Evolutionary conservation across 2,329 filamentous ascomycete genomes (phyloP).

Genomic region (Fusarium redolens): DNA sequence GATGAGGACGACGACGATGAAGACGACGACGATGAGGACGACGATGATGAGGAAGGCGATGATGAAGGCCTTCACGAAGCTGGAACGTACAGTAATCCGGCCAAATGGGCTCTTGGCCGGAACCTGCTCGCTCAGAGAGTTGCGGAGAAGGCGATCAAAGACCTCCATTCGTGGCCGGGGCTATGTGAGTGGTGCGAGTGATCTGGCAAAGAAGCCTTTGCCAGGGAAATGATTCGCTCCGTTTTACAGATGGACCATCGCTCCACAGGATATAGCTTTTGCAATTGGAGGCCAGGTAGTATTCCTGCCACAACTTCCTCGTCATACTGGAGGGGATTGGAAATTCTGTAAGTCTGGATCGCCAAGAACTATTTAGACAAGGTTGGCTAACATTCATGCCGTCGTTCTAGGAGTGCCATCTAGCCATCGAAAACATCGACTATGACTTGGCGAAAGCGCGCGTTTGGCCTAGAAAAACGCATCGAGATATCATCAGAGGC

Average conservation of each 20-base stretch:
- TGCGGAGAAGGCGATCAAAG: neutral
- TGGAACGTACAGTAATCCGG: neutral
- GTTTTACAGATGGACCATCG: too few relatives aligned
- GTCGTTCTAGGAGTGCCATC: too few relatives aligned
- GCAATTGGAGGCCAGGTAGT: neutral
- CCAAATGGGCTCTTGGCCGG: neutral
- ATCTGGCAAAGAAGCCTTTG: neutral
- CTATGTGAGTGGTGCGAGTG: neutral
- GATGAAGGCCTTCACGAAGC: too few relatives aligned
- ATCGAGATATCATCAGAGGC: too few relatives aligned
- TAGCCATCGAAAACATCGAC: too few relatives aligned
- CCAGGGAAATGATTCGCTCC: neutral
- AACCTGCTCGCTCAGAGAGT: neutral
- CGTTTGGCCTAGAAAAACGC: too few relatives aligned
- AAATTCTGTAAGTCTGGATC: neutral
- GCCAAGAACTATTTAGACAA: neutral
- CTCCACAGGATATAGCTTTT: neutral
- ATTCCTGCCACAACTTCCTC: neutral
- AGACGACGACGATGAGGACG: neutral
- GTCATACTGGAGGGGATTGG: neutral
- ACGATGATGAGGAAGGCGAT: too few relatives aligned
- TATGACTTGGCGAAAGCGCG: too few relatives aligned
- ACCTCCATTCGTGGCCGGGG: neutral
- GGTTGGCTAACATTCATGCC: too few relatives aligned
- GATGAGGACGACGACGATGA: too few relatives aligned